Base-by-base conservation (phyloP, 768 basidiomycete species). In the Leccinum truebloodii region DNA sequence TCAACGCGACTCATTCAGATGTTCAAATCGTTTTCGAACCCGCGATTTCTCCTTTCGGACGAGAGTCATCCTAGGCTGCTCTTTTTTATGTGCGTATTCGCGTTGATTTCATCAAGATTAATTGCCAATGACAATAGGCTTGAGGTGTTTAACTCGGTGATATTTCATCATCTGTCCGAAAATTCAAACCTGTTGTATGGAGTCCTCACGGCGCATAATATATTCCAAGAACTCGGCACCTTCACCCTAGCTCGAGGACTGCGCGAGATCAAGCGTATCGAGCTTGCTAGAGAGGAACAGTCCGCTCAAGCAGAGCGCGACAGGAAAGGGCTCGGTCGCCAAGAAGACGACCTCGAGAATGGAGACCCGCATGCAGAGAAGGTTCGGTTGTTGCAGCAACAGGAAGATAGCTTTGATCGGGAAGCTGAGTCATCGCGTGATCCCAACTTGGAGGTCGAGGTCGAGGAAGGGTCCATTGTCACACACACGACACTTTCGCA, bases 51-150 rank as follows among this genome's bases (percentile, higher is more conserved):
- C 35, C 76, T 99, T 20, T 88, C 92, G 3, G 97, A 98, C 63
- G 97, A 98, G 74, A 94, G 95, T 7, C 94, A 98, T 70, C 97
- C 97, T 1, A 78, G 97, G 62, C 76, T 98, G 32, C 81, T 98
- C 34, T 98, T 92, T 75, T 97, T 94, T 72, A 88, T 95, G 92
- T 93, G 63, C 62, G 85, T 73, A 28, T 28, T 34, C 51, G 12
- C 20, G 6, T 30, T 51, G 13, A 13, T 34, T 52, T 63, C 10
- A 14, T 62, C 16, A 26, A 39, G 51, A 37, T 28, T 50, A 12
- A 51, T 55, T 54, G 35, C 37, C 22, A 28, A 49, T 8, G 44
- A 30, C 10, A 14, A 52, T 63, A 94, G 92, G 82, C 81, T 98
- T 49, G 97, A 99, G 72, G 85, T 89, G 2, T 94, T 99, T 79